These are phyloP conservation scores for Acidomyces sp. DNA, from an alignment of 495 filamentous ascomycete genomes.

Conservation along the genomic window DNA sequence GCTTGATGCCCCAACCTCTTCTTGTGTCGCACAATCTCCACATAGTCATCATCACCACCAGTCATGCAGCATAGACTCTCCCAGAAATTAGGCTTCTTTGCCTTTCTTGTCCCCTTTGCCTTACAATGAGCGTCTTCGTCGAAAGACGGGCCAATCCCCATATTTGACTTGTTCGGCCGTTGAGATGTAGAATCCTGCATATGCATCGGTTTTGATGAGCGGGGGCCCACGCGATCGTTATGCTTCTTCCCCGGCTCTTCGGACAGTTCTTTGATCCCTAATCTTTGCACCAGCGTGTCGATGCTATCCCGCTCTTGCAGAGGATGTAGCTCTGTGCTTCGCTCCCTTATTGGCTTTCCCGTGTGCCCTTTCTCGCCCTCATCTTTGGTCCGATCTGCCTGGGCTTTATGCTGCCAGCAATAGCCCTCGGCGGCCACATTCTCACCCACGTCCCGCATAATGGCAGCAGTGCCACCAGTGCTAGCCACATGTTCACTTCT, in stretches of 20 bases:
- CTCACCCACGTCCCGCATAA: constrained; percentile 28
- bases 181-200: too few relatives aligned
- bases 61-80: constrained; percentile 23
- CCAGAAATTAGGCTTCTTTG: constrained; percentile 25
- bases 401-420: constrained; percentile 92
- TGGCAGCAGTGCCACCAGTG: constrained; percentile 27
- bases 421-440: constrained; percentile 43
- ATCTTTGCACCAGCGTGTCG: constrained; percentile 65
- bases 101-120: too few relatives aligned
- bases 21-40: constrained; percentile 30
- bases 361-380: neutral
- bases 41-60: constrained; percentile 26
- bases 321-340: constrained; percentile 25
- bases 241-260: constrained; percentile 17
- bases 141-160: too few relatives aligned
- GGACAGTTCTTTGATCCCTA: constrained; percentile 57
- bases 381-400: constrained; percentile 37
- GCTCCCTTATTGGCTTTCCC: constrained; percentile 5
- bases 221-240: too few relatives aligned
- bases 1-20: constrained; percentile 18
- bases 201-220: too few relatives aligned
- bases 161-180: too few relatives aligned
- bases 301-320: constrained; percentile 56
- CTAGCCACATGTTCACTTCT: constrained; percentile 24
- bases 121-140: too few relatives aligned